Evolutionary conservation across 306 rosid species (phyloP).

Genomic region (Castanospermum australe): DNA sequence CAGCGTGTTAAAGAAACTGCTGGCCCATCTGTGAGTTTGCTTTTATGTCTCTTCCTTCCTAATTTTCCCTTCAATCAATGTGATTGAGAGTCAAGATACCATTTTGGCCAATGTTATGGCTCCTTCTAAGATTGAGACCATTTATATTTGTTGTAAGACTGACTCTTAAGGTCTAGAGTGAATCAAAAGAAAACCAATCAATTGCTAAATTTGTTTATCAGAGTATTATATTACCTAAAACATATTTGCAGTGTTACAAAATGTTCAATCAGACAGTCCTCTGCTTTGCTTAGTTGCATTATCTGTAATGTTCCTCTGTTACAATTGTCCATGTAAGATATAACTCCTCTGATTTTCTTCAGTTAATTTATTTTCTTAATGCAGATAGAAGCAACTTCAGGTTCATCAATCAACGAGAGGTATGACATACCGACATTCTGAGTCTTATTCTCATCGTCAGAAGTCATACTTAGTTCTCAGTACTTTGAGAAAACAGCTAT

Average conservation of each 20-base stretch:
- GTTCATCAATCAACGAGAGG: slow-evolving; percentile 34
- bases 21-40: neutral
- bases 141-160: neutral
- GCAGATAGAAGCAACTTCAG: slow-evolving; percentile 43
- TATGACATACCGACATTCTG: slow-evolving; percentile 2
- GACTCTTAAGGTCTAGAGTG: neutral
- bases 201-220: neutral
- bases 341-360: neutral
- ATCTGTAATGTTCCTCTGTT: neutral
- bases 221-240: neutral
- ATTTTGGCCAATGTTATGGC: neutral
- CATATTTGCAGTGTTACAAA: neutral
- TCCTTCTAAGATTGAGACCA: neutral
- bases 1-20: neutral
- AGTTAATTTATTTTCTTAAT: neutral
- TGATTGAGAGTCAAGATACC: neutral
- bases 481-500: too few species aligned
- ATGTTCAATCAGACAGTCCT: too few species aligned
- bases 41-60: neutral
- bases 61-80: neutral
- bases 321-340: neutral
- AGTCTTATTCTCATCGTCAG: neutral
- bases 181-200: neutral
- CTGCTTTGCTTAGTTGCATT: neutral
- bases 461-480: neutral